Evolutionary conservation across 2,329 filamentous ascomycete genomes (phyloP).

Genomic region (Colletotrichum sp.): DNA sequence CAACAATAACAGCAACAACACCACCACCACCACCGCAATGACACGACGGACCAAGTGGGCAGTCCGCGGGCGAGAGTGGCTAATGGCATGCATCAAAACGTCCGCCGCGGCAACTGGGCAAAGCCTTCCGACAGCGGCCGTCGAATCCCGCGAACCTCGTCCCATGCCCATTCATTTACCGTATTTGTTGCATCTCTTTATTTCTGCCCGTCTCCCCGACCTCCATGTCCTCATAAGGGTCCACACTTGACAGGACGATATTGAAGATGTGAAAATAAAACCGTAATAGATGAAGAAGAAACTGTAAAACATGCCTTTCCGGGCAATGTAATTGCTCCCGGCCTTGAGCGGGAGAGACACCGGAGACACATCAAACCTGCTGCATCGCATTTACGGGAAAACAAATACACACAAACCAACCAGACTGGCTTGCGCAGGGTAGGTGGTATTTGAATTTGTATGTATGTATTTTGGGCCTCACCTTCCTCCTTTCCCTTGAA

Average conservation of each 20-base stretch:
- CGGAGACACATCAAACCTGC: not conserved
- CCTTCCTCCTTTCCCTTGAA: not conserved
- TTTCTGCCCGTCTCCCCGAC: not conserved
- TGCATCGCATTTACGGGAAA: not conserved
- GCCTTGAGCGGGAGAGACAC: not conserved
- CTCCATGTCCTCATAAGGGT: not conserved
- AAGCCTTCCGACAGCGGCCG: not conserved
- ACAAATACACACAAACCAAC: not conserved
- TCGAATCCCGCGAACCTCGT: not conserved
- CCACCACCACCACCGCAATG: not conserved
- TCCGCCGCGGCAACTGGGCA: not conserved
- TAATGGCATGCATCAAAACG: not conserved
- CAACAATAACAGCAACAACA: not conserved
- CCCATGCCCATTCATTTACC: not conserved
- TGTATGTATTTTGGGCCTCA: not conserved
- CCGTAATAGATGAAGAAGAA: slow-evolving; percentile 15
- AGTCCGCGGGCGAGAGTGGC: not conserved
- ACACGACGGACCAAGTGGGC: not conserved
- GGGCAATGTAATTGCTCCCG: not conserved
- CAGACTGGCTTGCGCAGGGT: not conserved
- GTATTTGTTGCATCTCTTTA: not conserved
- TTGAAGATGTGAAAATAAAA: not conserved
- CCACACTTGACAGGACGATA: not conserved
- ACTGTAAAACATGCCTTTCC: slow-evolving; percentile 2
- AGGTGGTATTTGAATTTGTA: slow-evolving; percentile 2